These are phyloP conservation scores for Lunularia cruciata DNA, from an alignment of 225 moss, liverwort and hornwort species.

Conservation along the genomic window DNA sequence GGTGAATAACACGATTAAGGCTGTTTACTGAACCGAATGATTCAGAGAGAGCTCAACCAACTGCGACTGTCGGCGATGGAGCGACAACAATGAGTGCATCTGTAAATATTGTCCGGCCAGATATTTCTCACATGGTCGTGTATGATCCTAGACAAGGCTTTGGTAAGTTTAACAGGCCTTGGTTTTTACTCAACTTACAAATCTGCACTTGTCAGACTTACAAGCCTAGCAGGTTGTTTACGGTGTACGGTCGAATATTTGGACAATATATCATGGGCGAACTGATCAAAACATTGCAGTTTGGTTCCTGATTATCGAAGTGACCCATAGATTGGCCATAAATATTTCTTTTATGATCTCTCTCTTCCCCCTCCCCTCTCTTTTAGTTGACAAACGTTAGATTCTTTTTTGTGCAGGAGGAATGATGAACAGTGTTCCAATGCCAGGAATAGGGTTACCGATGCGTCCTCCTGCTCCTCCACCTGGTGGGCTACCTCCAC, in stretches of 20 bases:
- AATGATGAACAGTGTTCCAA: conserved; percentile 57
- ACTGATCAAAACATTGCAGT: too few species aligned
- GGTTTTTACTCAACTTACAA: too few species aligned
- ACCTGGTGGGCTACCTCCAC: conserved; percentile 44
- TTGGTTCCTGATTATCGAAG: too few species aligned
- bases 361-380: too few species aligned
- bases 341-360: too few species aligned
- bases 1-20: too few species aligned
- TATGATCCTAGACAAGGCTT: conserved; percentile 88
- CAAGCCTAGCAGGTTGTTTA: too few species aligned
- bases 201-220: too few species aligned
- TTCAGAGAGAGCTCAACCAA: conserved; percentile 54
- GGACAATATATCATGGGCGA: background rate
- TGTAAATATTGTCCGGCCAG: conserved; percentile 64
- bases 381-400: too few species aligned
- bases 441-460: conserved; percentile 57
- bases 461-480: conserved; percentile 72
- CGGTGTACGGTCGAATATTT: too few species aligned
- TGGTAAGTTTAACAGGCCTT: conserved; percentile 51
- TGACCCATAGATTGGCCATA: too few species aligned
- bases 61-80: conserved; percentile 42
- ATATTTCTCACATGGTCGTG: conserved; percentile 70
- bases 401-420: conserved; percentile 24
- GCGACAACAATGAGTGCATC: conserved; percentile 28
- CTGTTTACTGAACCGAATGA: background rate